Evolutionary conservation across 345 rosid species (phyloP).

Genomic region (Diplotaxis tenuifolia): DNA sequence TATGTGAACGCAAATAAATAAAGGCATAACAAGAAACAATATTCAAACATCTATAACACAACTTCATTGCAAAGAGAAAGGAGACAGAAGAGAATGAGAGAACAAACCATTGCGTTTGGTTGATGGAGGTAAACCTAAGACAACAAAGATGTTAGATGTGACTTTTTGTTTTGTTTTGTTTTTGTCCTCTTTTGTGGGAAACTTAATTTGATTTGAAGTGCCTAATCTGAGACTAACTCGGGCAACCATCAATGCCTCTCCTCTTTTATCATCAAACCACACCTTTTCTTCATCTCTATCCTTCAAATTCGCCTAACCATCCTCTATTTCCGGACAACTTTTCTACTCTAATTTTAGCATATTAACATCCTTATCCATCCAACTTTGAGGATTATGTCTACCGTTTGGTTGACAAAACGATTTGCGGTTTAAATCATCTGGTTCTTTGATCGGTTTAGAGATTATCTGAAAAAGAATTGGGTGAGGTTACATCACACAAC

Average conservation of each 20-base stretch:
- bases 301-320: constrained; percentile 18
- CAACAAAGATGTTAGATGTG: constrained; percentile 4
- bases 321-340: not conserved
- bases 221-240: constrained; percentile 36
- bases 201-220: constrained; percentile 44
- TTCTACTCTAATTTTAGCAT: constrained; percentile 27
- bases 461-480: not conserved
- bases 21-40: not conserved
- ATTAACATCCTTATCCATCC: constrained; percentile 1
- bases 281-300: not conserved
- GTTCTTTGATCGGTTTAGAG: not conserved
- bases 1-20: not conserved
- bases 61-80: not conserved
- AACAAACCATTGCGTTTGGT: constrained; percentile 33
- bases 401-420: not conserved
- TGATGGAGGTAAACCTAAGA: constrained; percentile 15
- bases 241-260: constrained; percentile 25
- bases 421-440: not conserved
- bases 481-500: constrained; percentile 16
- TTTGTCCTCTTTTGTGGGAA: constrained; percentile 29
- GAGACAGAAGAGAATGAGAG: constrained; percentile 11
- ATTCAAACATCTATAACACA: not conserved
- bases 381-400: constrained; percentile 1
- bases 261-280: constrained; percentile 15
- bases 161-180: not conserved